Evolutionary conservation across 2,329 filamentous ascomycete genomes (phyloP).

Genomic region (Xylaria sp.): DNA sequence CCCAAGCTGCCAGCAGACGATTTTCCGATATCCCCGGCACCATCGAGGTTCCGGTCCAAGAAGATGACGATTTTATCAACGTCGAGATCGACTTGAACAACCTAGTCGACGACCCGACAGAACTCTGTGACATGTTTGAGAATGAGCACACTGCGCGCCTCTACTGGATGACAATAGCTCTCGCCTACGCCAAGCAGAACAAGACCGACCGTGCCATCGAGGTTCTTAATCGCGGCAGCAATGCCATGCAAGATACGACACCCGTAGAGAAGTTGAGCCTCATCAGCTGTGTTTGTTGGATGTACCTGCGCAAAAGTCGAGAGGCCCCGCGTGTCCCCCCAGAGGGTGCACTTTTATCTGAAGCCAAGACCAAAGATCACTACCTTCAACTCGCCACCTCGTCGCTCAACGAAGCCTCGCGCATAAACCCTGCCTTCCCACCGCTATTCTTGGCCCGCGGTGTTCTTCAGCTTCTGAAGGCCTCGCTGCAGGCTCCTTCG

Average conservation of each 20-base stretch:
- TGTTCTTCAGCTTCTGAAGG: constrained; percentile 84
- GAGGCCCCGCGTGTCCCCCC: constrained; percentile 69
- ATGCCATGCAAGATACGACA: constrained; percentile 71
- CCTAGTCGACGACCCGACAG: constrained; percentile 89
- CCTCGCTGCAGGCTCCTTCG: constrained; percentile 79
- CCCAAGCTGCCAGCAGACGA: constrained; percentile 56
- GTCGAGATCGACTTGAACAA: constrained; percentile 95
- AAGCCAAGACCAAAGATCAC: constrained; percentile 88
- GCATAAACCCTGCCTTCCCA: constrained; percentile 89
- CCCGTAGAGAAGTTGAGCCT: constrained; percentile 85
- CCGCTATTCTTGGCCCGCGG: constrained; percentile 91
- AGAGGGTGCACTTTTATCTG: constrained; percentile 68
- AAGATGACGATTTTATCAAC: constrained; percentile 69
- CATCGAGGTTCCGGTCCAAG: constrained; percentile 70
- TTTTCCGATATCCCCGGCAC: constrained; percentile 69
- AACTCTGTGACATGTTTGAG: constrained; percentile 92
- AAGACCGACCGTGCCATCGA: constrained; percentile 86
- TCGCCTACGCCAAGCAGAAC: constrained; percentile 95
- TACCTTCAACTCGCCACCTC: constrained; percentile 90
- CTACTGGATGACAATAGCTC: constrained; percentile 97
- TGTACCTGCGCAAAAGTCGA: constrained; percentile 87
- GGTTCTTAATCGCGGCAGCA: constrained; percentile 74
- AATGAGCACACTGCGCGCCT: constrained; percentile 89
- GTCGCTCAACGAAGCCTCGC: constrained; percentile 92
- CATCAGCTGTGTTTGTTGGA: constrained; percentile 85